Percentiles rank a stretch among this genome's conserved stretches.
These are phyloP conservation scores for Cercospora sojina DNA, from an alignment of 2,329 filamentous ascomycete species.

Conservation along the genomic window DNA sequence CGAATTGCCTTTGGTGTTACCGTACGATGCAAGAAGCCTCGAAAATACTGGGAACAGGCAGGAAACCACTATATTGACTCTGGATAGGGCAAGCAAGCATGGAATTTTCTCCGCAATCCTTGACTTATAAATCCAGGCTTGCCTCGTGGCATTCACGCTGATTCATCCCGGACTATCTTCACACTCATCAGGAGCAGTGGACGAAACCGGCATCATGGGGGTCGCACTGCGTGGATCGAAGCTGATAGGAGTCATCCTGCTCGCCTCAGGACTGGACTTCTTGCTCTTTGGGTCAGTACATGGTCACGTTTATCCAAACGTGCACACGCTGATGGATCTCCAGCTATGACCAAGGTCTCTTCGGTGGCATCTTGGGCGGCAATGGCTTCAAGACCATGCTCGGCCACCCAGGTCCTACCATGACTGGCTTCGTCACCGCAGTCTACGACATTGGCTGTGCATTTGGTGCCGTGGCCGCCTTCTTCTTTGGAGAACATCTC, in stretches of 20 bases:
- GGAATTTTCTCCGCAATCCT: not conserved
- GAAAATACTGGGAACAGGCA: not conserved
- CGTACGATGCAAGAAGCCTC: constrained; percentile 2
- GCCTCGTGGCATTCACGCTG: constrained; percentile 10
- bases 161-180: not conserved
- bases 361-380: constrained; percentile 35
- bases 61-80: not conserved
- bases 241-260: constrained; percentile 32
- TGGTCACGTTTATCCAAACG: no score
- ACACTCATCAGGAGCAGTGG: not conserved
- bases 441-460: constrained; percentile 35
- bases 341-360: constrained; percentile 34
- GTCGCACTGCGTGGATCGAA: constrained; percentile 30
- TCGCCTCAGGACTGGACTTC: constrained; percentile 34
- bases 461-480: constrained; percentile 30
- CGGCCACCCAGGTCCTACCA: constrained; percentile 28
- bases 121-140: constrained; percentile 5
- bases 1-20: not conserved
- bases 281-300: constrained; percentile 29
- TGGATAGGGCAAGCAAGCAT: not conserved
- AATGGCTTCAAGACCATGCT: constrained; percentile 34
- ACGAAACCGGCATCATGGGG: constrained; percentile 8
- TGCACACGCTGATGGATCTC: not conserved
- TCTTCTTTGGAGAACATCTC: constrained; percentile 31
- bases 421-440: constrained; percentile 32